Percentiles rank a stretch among this genome's conserved stretches.
Conservation (phyloP, 306 rosid genomes). For the Begonia masoniana region DNA sequence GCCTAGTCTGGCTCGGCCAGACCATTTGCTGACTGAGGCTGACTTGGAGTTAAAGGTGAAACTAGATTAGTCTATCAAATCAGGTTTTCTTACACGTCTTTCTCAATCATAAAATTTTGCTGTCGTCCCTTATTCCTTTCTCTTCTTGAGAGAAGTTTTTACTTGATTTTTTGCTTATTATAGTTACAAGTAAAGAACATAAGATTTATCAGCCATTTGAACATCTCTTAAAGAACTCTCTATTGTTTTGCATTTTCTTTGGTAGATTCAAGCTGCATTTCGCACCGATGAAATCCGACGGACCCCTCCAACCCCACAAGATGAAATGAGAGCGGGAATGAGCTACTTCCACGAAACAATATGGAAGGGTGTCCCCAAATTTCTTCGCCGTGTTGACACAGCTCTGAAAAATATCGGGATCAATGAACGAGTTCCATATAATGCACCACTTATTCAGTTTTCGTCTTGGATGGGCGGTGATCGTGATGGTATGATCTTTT, state of each 20-base stretch:
- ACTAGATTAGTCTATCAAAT: too few relatives aligned
- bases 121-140: too few relatives aligned
- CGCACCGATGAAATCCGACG: conserved; percentile 93
- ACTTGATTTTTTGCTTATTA: too few relatives aligned
- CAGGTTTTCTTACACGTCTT: too few relatives aligned
- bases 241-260: conserved; percentile 1
- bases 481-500: conserved; percentile 69
- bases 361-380: conserved; percentile 91
- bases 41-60: too few relatives aligned
- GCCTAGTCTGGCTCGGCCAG: too few relatives aligned
- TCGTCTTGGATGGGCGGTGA: conserved; percentile 99
- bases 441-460: conserved; percentile 94
- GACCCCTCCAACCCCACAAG: conserved; percentile 97
- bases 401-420: conserved; percentile 92
- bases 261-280: conserved; percentile 96
- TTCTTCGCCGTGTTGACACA: conserved; percentile 90
- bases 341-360: conserved; percentile 98
- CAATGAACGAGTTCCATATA: conserved; percentile 79
- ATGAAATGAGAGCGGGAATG: conserved; percentile 99
- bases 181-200: background rate
- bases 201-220: background rate
- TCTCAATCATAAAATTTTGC: too few relatives aligned
- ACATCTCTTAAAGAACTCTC: background rate
- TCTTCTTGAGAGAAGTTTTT: too few relatives aligned
- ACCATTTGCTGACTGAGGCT: too few relatives aligned